These are phyloP conservation scores for Penicillium griseofulvum DNA, from an alignment of 2,329 filamentous ascomycete genomes.

Conservation along the genomic window DNA sequence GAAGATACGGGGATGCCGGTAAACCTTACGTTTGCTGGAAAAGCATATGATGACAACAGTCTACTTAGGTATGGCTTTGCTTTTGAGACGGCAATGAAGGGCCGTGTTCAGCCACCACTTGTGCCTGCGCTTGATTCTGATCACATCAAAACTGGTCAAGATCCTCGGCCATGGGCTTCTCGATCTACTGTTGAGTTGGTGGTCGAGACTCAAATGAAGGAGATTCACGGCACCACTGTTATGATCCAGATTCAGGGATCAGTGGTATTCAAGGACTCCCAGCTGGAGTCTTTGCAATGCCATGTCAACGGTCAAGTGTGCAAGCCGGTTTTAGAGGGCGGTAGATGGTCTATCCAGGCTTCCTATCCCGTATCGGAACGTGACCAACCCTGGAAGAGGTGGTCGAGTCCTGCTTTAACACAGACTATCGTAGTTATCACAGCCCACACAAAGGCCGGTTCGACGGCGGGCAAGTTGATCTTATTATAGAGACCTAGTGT, in stretches of 20 bases:
- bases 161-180: background rate
- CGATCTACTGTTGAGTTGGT: background rate
- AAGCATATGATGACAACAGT: conserved; percentile 47
- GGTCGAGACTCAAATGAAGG: conserved; percentile 11
- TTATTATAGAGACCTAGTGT: conserved; percentile 15
- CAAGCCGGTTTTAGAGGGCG: conserved; percentile 11
- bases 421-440: conserved; percentile 27
- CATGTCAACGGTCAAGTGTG: conserved; percentile 25
- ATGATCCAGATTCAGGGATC: conserved; percentile 11
- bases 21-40: conserved; percentile 53
- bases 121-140: conserved; percentile 27
- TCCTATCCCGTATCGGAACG: conserved; percentile 24
- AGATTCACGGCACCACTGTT: conserved; percentile 7
- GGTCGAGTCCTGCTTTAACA: conserved; percentile 25
- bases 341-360: conserved; percentile 16
- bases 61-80: conserved; percentile 29
- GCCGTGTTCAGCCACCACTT: conserved; percentile 18
- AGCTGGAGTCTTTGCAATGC: conserved; percentile 11
- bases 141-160: background rate
- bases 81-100: conserved; percentile 23
- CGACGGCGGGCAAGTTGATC: conserved; percentile 22
- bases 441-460: conserved; percentile 10
- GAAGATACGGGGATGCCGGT: conserved; percentile 50
- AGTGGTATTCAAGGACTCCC: conserved; percentile 3
- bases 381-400: conserved; percentile 25